Conservation (phyloP, 768 basidiomycete genomes). For the Russula vinacea region DNA sequence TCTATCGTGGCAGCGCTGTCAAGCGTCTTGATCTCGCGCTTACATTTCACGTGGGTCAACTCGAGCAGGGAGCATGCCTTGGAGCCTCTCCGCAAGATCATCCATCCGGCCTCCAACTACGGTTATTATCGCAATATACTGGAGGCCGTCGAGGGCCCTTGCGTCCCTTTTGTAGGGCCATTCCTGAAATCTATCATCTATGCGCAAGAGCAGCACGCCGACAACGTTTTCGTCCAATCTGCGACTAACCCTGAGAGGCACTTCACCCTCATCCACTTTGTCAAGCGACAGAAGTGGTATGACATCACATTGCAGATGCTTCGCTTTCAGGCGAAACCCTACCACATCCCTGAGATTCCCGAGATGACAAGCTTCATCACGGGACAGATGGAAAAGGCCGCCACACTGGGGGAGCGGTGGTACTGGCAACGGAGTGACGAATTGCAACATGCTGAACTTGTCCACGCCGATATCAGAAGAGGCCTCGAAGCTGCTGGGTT, state of each 20-base stretch:
- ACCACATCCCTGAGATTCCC: conserved; percentile 48
- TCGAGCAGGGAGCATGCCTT: conserved; percentile 50
- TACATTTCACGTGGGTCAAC: conserved; percentile 67
- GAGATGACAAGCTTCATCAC: conserved; percentile 48
- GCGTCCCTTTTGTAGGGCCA: conserved; percentile 66
- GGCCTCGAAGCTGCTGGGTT: conserved; percentile 70
- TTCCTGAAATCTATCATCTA: conserved; percentile 60
- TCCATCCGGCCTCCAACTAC: conserved; percentile 59
- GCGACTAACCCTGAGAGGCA: conserved; percentile 22
- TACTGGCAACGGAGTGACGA: conserved; percentile 61
- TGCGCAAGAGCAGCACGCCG: conserved; percentile 49
- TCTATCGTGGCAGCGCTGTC: conserved; percentile 63
- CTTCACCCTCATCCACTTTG: conserved; percentile 46
- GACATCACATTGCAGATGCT: conserved; percentile 55
- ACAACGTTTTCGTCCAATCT: conserved; percentile 35
- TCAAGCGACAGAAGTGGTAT: conserved; percentile 55
- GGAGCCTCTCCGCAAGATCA: conserved; percentile 51
- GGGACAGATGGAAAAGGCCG: conserved; percentile 43
- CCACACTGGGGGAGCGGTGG: conserved; percentile 46
- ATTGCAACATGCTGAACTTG: conserved; percentile 54
- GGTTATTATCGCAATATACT: conserved; percentile 52
- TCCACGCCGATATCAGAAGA: conserved; percentile 61
- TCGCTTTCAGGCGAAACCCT: conserved; percentile 52
- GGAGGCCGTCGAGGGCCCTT: conserved; percentile 45
- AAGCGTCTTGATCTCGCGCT: conserved; percentile 52